Evolutionary conservation across 495 filamentous ascomycete species (phyloP), one percentile per base, ranked within the genome.

Genomic region (Saxophila tyrrhenica): DNA sequence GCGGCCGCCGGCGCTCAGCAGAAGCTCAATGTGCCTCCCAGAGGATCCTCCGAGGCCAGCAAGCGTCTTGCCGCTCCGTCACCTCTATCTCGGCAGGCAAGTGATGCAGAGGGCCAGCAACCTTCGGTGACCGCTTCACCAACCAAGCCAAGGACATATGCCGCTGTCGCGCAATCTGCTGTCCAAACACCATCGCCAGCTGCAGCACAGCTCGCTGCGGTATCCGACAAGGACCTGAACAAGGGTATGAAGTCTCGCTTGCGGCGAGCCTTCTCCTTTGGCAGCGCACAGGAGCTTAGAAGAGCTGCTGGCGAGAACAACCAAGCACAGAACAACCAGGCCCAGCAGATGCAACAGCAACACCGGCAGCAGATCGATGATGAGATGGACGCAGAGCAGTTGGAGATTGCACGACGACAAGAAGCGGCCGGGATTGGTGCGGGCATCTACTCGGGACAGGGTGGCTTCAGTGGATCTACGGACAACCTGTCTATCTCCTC

Each of bases 401-500:
- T 81, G n/a, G 83, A 87, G 29, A 95, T 97, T 65, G 89, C 86
- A 38, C 79, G 83, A 66, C 83, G 85, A 58, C 92, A 99, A 67
- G 92, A 99, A 70, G 88, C 83, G 48, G 84, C 80, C 50, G 92
- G 92, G 15, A 78, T 97, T 56, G 94, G 94, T 38, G 88, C 84
- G 62, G 90, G 84, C 62, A 97, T 99, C 61, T 99, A 99, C 69
- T 82, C 81, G 39, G 88, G 90, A 24, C 89, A 92, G 58, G 83
- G 83, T 17, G 81, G 83, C 57, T 96, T 96, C 67, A 76, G 83
- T 21, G 86, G 89, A 22, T 98, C 92, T 25, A 97, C 89, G 8
- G 92, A 99, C 71, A 95, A 97, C 56, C 67, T 99, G 16, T 97
- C 94, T 2, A 89, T 99, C 51, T 96, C 91, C 3, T 97, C 94